A percentile compares a stretch with the other conserved stretches of the same genome.
Evolutionary conservation across 2,329 filamentous ascomycete species (phyloP).

Genomic region (Epichloe typhina): DNA sequence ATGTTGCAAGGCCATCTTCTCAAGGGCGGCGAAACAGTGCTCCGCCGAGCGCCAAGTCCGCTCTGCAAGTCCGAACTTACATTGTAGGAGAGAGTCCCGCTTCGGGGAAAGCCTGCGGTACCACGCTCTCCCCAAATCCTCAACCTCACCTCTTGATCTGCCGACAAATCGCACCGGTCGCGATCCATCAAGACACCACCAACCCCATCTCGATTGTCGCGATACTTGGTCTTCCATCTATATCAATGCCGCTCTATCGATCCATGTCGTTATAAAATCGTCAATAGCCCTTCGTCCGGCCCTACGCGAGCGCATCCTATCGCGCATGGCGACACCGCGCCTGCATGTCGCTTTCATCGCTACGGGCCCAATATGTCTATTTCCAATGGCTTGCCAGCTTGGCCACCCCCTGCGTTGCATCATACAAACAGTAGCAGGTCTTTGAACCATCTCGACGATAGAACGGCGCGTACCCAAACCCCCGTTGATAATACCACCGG

Average conservation of each 20-base stretch:
- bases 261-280: slow-evolving; percentile 35
- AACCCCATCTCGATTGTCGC: slow-evolving; percentile 25
- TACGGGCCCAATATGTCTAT: slow-evolving; percentile 48
- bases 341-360: slow-evolving; percentile 34
- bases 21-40: background rate
- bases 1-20: background rate
- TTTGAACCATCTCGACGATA: slow-evolving; percentile 50
- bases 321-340: slow-evolving; percentile 43
- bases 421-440: slow-evolving; percentile 33
- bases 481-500: slow-evolving; percentile 34
- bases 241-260: slow-evolving; percentile 36
- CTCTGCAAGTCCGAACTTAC: background rate
- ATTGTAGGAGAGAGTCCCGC: slow-evolving; percentile 19
- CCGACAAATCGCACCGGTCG: slow-evolving; percentile 34
- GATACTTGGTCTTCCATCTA: slow-evolving; percentile 34
- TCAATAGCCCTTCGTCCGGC: slow-evolving; percentile 32
- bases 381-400: slow-evolving; percentile 51
- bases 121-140: slow-evolving; percentile 29
- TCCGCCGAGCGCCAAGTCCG: slow-evolving; percentile 10
- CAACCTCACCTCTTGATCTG: slow-evolving; percentile 43
- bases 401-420: slow-evolving; percentile 47
- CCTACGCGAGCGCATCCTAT: slow-evolving; percentile 37
- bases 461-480: slow-evolving; percentile 35
- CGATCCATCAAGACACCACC: slow-evolving; percentile 39
- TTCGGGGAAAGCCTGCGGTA: slow-evolving; percentile 23